Conservation (phyloP, 2,329 filamentous ascomycete species). For the Talaromyces rugulosus region DNA sequence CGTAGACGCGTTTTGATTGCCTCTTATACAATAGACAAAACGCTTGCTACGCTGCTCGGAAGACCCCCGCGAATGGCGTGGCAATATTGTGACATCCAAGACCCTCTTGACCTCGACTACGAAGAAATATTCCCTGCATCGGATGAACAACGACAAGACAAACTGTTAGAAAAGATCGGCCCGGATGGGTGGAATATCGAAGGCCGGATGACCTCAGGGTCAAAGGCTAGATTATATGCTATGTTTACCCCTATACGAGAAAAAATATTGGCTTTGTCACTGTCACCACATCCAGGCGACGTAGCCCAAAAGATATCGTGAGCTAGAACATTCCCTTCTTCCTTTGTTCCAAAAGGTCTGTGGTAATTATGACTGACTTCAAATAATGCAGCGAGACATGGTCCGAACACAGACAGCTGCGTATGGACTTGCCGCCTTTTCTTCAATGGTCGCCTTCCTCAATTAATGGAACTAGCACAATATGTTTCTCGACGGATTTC, state of each 20-base stretch:
- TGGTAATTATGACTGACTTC: not conserved
- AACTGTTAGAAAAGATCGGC: conserved; percentile 13
- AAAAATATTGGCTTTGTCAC: conserved; percentile 10
- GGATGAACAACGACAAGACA: conserved; percentile 9
- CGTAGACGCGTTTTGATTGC: conserved; percentile 34
- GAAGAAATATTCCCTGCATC: conserved; percentile 17
- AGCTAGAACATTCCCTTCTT: not conserved
- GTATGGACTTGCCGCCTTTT: conserved; percentile 1
- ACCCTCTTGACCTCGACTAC: conserved; percentile 18
- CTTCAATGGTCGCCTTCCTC: conserved; percentile 6
- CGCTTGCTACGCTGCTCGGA: conserved; percentile 43
- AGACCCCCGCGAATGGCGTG: conserved; percentile 41
- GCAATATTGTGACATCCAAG: conserved; percentile 28
- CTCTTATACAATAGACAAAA: conserved; percentile 43
- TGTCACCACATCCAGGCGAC: conserved; percentile 9
- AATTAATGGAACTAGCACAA: not conserved
- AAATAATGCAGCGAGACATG: not conserved
- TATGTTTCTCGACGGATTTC: conserved; percentile 16
- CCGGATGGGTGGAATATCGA: conserved; percentile 21
- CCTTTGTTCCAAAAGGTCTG: not conserved
- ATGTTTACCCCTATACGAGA: conserved; percentile 5
- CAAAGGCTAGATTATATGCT: conserved; percentile 11
- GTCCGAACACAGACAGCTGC: conserved; percentile 6
- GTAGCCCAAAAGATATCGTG: conserved; percentile 9
- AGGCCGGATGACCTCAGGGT: conserved; percentile 7